phyloP scores from a whole-genome alignment of 257 asterid species.

The Nicotiana otophora region DNA sequence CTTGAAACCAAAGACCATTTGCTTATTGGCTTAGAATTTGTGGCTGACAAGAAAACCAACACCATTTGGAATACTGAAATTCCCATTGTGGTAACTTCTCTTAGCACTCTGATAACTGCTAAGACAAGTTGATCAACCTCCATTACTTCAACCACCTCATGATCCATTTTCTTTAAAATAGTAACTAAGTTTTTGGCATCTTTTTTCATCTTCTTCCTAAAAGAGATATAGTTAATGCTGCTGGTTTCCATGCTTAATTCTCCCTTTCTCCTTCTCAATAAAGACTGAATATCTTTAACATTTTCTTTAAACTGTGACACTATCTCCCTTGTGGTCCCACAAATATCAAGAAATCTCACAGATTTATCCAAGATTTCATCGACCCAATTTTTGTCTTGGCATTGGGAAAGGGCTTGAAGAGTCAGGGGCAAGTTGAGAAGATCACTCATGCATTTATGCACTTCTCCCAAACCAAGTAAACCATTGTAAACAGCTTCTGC shows the following conservation, averaged over 20 bases:
- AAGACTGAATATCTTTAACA: slow-evolving; percentile 8
- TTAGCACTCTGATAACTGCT: slow-evolving; percentile 13
- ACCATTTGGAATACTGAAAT: slow-evolving; percentile 1
- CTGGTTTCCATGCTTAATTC: not conserved
- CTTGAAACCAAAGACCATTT: slow-evolving; percentile 17
- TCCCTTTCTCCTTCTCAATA: slow-evolving; percentile 10
- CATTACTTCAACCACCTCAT: not conserved
- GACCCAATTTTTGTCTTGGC: slow-evolving; percentile 13
- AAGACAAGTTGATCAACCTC: slow-evolving; percentile 14
- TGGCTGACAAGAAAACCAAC: slow-evolving; percentile 8
- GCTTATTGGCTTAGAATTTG: not conserved
- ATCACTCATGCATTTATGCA: slow-evolving; percentile 7
- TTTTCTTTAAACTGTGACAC: slow-evolving; percentile 8
- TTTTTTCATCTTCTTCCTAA: slow-evolving; percentile 19
- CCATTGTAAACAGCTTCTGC: slow-evolving; percentile 2
- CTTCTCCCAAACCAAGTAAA: slow-evolving; percentile 3
- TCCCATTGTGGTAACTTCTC: slow-evolving; percentile 8
- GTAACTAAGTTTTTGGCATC: not conserved
- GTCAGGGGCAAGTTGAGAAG: slow-evolving; percentile 17
- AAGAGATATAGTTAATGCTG: slow-evolving; percentile 13
- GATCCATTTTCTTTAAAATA: not conserved
- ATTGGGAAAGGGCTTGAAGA: slow-evolving; percentile 13
- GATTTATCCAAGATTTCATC: slow-evolving; percentile 11
- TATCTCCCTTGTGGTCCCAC: slow-evolving; percentile 6
- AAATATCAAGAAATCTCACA: slow-evolving; percentile 15